phyloP scores from a whole-genome alignment of 1,284 basidiomycete genomes.

The Microbotryum silenes-acaulis region DNA sequence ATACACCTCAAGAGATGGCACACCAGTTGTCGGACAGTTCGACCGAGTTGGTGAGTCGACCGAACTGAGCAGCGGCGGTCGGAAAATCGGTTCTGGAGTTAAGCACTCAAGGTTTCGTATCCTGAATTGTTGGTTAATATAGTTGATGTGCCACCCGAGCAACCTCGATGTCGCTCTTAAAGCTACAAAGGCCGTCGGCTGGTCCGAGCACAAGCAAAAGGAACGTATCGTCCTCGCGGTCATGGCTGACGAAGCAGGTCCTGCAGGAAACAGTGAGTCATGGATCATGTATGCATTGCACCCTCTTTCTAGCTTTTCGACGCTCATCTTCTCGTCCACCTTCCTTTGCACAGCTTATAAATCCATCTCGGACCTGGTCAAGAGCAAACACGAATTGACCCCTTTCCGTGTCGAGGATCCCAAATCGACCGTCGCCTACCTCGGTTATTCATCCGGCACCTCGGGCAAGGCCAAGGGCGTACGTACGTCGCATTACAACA shows the following conservation, averaged over 20 bases:
- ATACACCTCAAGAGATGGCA: slow-evolving; percentile 23
- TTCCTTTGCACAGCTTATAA: slow-evolving; percentile 1
- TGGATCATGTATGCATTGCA: too few relatives aligned
- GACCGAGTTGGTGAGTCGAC: slow-evolving; percentile 9
- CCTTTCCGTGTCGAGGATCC: slow-evolving; percentile 4
- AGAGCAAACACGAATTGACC: background rate
- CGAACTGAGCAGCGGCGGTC: background rate
- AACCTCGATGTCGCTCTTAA: slow-evolving; percentile 24
- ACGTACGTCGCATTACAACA: slow-evolving; percentile 32
- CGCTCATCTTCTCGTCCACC: too few relatives aligned
- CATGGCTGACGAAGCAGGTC: slow-evolving; percentile 15
- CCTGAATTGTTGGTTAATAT: background rate
- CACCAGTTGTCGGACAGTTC: slow-evolving; percentile 32
- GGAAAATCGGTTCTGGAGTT: too few relatives aligned
- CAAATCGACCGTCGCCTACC: slow-evolving; percentile 29
- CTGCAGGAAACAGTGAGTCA: slow-evolving; percentile 5
- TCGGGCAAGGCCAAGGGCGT: slow-evolving; percentile 35
- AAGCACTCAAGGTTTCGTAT: too few relatives aligned
- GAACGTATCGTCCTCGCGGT: slow-evolving; percentile 27
- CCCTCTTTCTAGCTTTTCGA: too few relatives aligned
- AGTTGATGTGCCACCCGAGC: slow-evolving; percentile 30
- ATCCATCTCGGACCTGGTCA: background rate
- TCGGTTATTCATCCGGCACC: slow-evolving; percentile 33
- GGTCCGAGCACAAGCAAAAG: slow-evolving; percentile 27
- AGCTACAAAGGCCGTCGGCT: slow-evolving; percentile 27